phyloP scores from a whole-genome alignment of 2,329 filamentous ascomycete genomes.

The Cytospora piceae region DNA sequence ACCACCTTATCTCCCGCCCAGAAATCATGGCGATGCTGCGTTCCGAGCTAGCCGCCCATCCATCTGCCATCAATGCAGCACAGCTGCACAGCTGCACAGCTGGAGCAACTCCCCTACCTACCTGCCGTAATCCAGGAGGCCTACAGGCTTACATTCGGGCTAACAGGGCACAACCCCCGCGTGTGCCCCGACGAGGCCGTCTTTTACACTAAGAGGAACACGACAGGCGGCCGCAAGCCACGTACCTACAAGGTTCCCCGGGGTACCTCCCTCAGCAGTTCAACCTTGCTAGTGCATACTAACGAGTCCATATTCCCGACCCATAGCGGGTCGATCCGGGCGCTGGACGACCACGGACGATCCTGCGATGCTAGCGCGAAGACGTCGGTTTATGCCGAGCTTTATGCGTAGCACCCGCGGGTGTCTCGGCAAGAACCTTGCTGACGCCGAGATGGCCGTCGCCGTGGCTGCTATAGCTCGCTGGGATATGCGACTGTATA shows the following conservation, averaged over 20 bases:
- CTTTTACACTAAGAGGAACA: constrained; percentile 28
- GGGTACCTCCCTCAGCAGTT: constrained; percentile 43
- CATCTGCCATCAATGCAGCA: constrained; percentile 17
- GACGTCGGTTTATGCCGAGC: constrained; percentile 10
- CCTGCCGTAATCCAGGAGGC: constrained; percentile 36
- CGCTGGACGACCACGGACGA: not conserved
- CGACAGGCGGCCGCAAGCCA: not conserved
- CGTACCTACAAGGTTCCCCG: constrained; percentile 34
- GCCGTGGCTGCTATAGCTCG: constrained; percentile 36
- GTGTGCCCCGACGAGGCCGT: constrained; percentile 33
- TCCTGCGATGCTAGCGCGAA: not conserved
- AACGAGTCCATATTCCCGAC: constrained; percentile 13
- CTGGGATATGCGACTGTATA: constrained; percentile 38
- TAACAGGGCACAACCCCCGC: constrained; percentile 43
- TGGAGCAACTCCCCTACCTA: constrained; percentile 30
- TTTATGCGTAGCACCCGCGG: constrained; percentile 42
- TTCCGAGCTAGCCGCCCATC: constrained; percentile 31
- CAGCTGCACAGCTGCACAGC: constrained; percentile 30
- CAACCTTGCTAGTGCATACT: constrained; percentile 40
- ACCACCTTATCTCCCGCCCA: constrained; percentile 33
- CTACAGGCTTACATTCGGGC: constrained; percentile 42
- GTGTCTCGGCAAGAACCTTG: constrained; percentile 47
- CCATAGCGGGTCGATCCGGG: constrained; percentile 12
- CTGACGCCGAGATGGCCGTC: constrained; percentile 39
- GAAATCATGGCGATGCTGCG: constrained; percentile 32